Percentiles rank a stretch among this genome's conserved stretches.
Conservation (phyloP, 768 basidiomycete genomes). For the Calocybe gangraenosa region DNA sequence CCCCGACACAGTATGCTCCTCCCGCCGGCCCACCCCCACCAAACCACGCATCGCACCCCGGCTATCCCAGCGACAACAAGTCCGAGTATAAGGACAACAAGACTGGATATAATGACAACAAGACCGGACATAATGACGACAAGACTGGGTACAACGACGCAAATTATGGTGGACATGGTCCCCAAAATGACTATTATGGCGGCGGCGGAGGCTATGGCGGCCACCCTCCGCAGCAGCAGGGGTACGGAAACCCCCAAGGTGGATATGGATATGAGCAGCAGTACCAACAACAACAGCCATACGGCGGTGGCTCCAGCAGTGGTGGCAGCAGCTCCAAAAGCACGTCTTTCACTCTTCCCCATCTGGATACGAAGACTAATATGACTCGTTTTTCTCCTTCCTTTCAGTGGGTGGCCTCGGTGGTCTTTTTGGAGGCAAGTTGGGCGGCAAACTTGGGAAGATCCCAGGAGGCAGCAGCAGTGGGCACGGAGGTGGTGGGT, state of each 20-base stretch:
- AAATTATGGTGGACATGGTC: constrained; percentile 15
- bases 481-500: constrained; percentile 30
- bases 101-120: background rate
- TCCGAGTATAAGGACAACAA: background rate
- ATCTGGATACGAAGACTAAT: background rate
- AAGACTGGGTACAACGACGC: constrained; percentile 9
- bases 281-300: constrained; percentile 17
- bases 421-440: constrained; percentile 17
- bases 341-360: background rate
- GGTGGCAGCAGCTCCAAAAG: constrained; percentile 10
- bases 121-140: background rate
- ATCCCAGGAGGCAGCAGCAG: constrained; percentile 27
- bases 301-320: constrained; percentile 5
- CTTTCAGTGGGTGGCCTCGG: background rate
- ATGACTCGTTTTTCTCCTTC: background rate
- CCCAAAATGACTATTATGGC: constrained; percentile 16
- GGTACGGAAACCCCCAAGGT: constrained; percentile 19
- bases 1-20: constrained; percentile 35
- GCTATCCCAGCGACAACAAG: constrained; percentile 9
- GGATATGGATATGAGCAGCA: constrained; percentile 4
- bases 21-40: constrained; percentile 46
- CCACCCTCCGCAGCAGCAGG: constrained; percentile 11
- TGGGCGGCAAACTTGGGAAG: constrained; percentile 12
- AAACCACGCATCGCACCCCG: constrained; percentile 20
- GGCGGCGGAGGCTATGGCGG: constrained; percentile 16